Evolutionary conservation across 805 yeast genomes (phyloP).

Genomic region (Ogataea saltuana): DNA sequence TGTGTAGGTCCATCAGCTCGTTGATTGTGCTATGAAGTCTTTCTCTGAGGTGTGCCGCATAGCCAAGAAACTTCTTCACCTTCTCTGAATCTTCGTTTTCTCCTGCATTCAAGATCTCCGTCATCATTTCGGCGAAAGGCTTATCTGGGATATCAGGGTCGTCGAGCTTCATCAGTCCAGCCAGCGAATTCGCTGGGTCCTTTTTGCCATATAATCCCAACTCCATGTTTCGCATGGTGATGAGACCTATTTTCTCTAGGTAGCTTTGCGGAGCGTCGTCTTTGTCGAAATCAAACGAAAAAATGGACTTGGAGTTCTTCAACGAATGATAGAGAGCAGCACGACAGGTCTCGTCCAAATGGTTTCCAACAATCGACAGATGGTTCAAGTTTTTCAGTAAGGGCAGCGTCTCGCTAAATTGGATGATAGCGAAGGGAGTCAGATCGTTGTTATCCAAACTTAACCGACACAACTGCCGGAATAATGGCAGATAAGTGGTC

Average conservation of each 20-base stretch:
- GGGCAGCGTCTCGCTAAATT: constrained; percentile 67
- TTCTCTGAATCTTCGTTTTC: constrained; percentile 18
- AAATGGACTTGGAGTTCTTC: constrained; percentile 62
- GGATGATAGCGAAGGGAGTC: constrained; percentile 52
- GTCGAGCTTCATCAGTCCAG: constrained; percentile 1
- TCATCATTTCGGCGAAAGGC: constrained; percentile 27
- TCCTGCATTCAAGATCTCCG: constrained; percentile 22
- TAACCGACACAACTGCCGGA: constrained; percentile 61
- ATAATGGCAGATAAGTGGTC: constrained; percentile 65
- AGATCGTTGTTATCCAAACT: constrained; percentile 73
- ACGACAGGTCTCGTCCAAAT: constrained; percentile 57
- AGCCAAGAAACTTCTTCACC: constrained; percentile 35
- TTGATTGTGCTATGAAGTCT: constrained; percentile 52
- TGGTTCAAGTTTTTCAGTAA: constrained; percentile 66
- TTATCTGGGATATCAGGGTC: constrained; percentile 4
- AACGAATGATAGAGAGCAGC: constrained; percentile 70
- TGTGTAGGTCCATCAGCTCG: constrained; percentile 58
- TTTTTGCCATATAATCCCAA: constrained; percentile 41
- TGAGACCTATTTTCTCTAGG: constrained; percentile 72
- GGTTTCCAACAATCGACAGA: constrained; percentile 67
- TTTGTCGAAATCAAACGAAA: constrained; percentile 67
- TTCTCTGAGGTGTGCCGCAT: constrained; percentile 41
- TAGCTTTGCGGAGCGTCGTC: constrained; percentile 60
- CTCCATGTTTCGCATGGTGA: constrained; percentile 83
- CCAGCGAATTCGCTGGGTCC: constrained; percentile 2